These are phyloP conservation scores for Phytophthora brassicae DNA, from an alignment of 352 stramenopile genomes.

Conservation along the genomic window DNA sequence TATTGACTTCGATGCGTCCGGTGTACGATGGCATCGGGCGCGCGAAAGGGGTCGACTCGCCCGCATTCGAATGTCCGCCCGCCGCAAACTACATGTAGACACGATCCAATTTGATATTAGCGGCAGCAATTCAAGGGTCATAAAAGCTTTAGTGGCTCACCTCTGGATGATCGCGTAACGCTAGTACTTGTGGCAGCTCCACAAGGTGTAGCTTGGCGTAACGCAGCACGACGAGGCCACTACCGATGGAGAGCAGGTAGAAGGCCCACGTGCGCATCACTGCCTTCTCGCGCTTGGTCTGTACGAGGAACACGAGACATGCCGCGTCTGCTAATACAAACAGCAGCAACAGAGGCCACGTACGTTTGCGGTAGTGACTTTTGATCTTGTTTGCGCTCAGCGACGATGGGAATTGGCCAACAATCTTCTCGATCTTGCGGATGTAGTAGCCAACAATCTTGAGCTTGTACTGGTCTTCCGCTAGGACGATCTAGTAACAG, in stretches of 20 bases:
- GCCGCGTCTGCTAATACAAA: constrained; percentile 49
- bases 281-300: constrained; percentile 32
- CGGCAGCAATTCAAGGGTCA: not conserved
- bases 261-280: constrained; percentile 51
- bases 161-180: constrained; percentile 62
- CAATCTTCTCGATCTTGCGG: constrained; percentile 79
- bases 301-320: constrained; percentile 45
- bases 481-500: constrained; percentile 58
- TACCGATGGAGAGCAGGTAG: constrained; percentile 59
- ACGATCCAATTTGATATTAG: not conserved
- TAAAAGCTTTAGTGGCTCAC: constrained; percentile 28
- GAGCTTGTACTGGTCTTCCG: constrained; percentile 69
- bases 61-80: constrained; percentile 29
- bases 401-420: constrained; percentile 51
- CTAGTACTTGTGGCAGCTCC: constrained; percentile 69
- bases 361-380: constrained; percentile 52
- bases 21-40: constrained; percentile 52
- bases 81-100: constrained; percentile 60
- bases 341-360: constrained; percentile 40
- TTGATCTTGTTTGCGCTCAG: constrained; percentile 54
- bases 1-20: constrained; percentile 15
- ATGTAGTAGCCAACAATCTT: constrained; percentile 87
- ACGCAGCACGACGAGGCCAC: constrained; percentile 63
- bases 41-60: constrained; percentile 66
- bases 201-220: constrained; percentile 75